These are phyloP conservation scores for Vigna unguiculata DNA, from an alignment of 306 rosid species.

Conservation along the genomic window DNA sequence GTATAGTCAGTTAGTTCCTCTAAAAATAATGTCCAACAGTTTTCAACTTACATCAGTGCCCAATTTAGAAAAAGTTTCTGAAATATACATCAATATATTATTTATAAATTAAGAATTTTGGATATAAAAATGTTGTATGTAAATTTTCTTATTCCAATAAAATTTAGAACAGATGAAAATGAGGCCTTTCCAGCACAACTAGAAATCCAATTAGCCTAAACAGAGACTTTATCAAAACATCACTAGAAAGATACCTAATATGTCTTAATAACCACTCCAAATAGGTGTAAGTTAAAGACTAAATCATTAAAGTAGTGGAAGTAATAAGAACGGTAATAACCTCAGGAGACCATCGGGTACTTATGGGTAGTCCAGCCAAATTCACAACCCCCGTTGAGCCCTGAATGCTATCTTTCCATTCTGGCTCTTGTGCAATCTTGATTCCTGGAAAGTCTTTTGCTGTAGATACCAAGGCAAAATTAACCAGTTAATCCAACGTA, in stretches of 20 bases:
- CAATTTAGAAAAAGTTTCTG: constrained; percentile 4
- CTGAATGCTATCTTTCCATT: constrained; percentile 85
- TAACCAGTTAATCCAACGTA: constrained; percentile 39
- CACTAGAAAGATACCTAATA: constrained; percentile 25
- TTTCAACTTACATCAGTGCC: constrained; percentile 28
- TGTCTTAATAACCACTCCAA: constrained; percentile 16
- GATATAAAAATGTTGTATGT: background rate
- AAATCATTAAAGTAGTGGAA: constrained; percentile 26
- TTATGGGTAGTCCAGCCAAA: constrained; percentile 95
- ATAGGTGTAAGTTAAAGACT: background rate
- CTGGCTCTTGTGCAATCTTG: constrained; percentile 78
- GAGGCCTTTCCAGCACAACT: constrained; percentile 8
- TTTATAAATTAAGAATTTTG: constrained; percentile 10
- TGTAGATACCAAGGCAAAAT: constrained; percentile 49
- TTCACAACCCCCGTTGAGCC: constrained; percentile 90
- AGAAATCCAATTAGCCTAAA: constrained; percentile 20
- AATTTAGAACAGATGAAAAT: constrained; percentile 13
- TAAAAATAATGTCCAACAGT: constrained; percentile 16
- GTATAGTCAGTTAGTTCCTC: background rate
- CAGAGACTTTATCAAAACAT: background rate
- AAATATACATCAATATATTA: background rate
- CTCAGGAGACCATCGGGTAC: constrained; percentile 97
- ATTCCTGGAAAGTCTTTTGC: constrained; percentile 88
- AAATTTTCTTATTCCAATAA: constrained; percentile 7
- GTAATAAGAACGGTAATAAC: constrained; percentile 52